Evolutionary conservation across 495 filamentous ascomycete species (phyloP), one percentile per base, ranked within the genome.

Genomic region (Aspergillus steynii): DNA sequence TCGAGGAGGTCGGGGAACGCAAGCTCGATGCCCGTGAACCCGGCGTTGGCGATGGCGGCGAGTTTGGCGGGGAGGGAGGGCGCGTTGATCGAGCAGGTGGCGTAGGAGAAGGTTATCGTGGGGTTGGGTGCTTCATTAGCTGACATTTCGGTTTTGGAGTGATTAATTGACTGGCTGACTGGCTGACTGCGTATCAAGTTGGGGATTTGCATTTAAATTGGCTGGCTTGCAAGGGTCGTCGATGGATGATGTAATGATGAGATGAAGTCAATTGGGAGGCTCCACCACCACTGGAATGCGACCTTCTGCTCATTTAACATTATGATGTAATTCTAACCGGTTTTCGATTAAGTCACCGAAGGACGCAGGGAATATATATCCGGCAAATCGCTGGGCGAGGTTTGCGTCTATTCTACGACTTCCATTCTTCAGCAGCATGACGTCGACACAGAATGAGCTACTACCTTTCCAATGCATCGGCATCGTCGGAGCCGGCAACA

Each of bases 1-100:
- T 80, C 72, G 12, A 90, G 65, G n/a, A 94, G 83, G 61, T 93
- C 89, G 0, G 89, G 88, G 68, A 93, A 89, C 25, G 85, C 86
- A 3, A 94, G 83, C 66, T 94, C 90, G 55, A 93, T 88, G 15
- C 79, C 87, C 20, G 77, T 69, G 72, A 91, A 93, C 14, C 88
- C 87, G 1, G 90, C 88, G 15, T 73, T 68, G 37, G 82, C 75
- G 57, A 93, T 87, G 31, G 89, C 87, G 55, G 85, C 74, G 29
- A 93, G 83, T 65, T 88, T 90, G 49, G 81, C 67, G 3, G 80
- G 83, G 26, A 93, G 81, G 2, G 83, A 83, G 67, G 87, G 72
- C 52, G 64, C 65, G 53, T 83, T 86, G 37, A 91, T 84, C 27
- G 86, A 90, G 68, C 83, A 86, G 61, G 83, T 82, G 28, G 88